Evolutionary conservation across 495 filamentous ascomycete species (phyloP).

Genomic region (Aspergillus taichungensis): DNA sequence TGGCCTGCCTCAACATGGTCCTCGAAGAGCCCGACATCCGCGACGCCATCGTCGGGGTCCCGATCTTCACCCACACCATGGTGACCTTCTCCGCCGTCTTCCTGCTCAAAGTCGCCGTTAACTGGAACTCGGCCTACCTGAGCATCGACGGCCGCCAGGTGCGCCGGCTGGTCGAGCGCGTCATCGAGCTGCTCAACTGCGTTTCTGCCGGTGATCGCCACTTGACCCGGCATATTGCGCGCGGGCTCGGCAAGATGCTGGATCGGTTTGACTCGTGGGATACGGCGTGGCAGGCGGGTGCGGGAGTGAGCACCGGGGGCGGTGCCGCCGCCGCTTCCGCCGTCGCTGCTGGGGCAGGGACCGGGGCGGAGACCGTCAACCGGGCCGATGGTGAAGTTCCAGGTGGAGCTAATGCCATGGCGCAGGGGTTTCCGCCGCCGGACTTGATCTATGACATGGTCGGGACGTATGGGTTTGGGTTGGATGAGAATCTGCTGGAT

Average conservation of each 20-base stretch:
- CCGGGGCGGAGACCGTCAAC: slow-evolving; percentile 4
- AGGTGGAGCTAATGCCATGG: slow-evolving; percentile 39
- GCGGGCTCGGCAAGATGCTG: slow-evolving; percentile 44
- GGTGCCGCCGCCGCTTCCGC: not conserved
- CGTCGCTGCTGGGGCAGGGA: not conserved
- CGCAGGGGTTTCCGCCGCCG: slow-evolving; percentile 39
- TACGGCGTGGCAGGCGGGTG: slow-evolving; percentile 21
- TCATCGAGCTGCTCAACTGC: slow-evolving; percentile 44
- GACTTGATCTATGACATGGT: slow-evolving; percentile 44
- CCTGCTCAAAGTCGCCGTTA: slow-evolving; percentile 47
- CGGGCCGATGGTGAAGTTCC: slow-evolving; percentile 19
- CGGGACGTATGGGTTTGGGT: slow-evolving; percentile 39
- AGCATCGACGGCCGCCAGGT: slow-evolving; percentile 35
- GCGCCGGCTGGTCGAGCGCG: slow-evolving; percentile 38
- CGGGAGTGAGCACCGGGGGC: not conserved
- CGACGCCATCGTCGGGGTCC: slow-evolving; percentile 49
- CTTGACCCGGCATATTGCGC: slow-evolving; percentile 45
- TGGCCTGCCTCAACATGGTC: slow-evolving; percentile 46
- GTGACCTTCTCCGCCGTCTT: slow-evolving; percentile 51
- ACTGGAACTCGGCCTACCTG: slow-evolving; percentile 44
- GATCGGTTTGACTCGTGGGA: slow-evolving; percentile 42
- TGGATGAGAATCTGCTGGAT: slow-evolving; percentile 40
- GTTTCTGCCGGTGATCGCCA: slow-evolving; percentile 45
- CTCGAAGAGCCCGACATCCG: slow-evolving; percentile 49
- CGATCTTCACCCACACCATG: slow-evolving; percentile 55